Percentiles rank a stretch among this genome's conserved stretches.
phyloP scores from a whole-genome alignment of 192 early-diverging fungal species.

The Coemansia sp. region DNA sequence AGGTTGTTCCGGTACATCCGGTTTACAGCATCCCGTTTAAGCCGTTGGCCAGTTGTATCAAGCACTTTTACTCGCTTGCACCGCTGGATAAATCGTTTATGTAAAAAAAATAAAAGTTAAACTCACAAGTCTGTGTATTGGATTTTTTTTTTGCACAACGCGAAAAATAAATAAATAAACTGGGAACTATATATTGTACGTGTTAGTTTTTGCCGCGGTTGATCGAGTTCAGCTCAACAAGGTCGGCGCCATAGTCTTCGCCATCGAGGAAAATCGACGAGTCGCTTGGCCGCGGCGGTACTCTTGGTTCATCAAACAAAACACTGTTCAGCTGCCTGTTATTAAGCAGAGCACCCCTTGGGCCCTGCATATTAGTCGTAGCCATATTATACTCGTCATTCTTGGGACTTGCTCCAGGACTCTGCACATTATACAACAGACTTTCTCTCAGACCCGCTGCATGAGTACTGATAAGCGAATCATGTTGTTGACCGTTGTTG shows the following conservation, averaged over 20 bases:
- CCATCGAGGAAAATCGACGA: conserved; percentile 4
- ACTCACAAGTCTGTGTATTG: not conserved
- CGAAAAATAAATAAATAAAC: too few relatives aligned
- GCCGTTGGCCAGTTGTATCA: conserved; percentile 36
- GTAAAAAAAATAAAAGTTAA: not conserved
- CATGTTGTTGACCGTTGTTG: not conserved
- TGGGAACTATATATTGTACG: too few relatives aligned
- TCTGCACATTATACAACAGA: not conserved
- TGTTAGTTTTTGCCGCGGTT: not conserved
- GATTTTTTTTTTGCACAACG: too few relatives aligned
- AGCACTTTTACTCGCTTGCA: conserved; percentile 43
- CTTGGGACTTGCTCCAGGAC: not conserved
- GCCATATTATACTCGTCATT: not conserved
- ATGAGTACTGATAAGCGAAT: not conserved
- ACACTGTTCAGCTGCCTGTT: not conserved
- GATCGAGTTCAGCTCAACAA: not conserved
- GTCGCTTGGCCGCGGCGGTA: conserved; percentile 1
- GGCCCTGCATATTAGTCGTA: too few relatives aligned
- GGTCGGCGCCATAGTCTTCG: not conserved
- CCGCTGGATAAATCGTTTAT: conserved; percentile 24
- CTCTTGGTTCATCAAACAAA: conserved; percentile 3
- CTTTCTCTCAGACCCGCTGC: conserved; percentile 9
- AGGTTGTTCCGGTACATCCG: conserved; percentile 41
- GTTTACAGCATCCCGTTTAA: conserved; percentile 38
- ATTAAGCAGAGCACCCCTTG: not conserved